Evolutionary conservation across 1,284 basidiomycete genomes (phyloP).

Genomic region (Coriolopsis trogii): DNA sequence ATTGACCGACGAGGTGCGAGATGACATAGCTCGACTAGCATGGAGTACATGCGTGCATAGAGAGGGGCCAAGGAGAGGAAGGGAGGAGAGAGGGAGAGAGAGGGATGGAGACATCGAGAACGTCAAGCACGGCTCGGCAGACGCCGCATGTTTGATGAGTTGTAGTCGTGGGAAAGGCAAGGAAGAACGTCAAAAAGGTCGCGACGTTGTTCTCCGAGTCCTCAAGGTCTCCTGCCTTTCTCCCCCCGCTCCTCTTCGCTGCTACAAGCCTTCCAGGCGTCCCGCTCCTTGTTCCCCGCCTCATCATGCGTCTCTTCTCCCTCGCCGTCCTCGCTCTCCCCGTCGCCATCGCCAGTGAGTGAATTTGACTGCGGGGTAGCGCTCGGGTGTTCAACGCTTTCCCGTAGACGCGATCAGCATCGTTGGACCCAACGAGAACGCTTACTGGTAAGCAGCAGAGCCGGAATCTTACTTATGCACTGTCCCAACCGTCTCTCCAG

Average conservation of each 20-base stretch:
- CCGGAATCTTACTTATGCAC: neutral
- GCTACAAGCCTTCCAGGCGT: conserved; percentile 23
- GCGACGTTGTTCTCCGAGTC: conserved; percentile 3
- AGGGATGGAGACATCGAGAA: no score
- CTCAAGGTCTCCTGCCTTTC: conserved; percentile 21
- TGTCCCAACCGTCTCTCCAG: conserved; percentile 22
- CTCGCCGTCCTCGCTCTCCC: conserved; percentile 36
- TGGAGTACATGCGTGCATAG: no score
- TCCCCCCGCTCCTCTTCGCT: conserved; percentile 11
- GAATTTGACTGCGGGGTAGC: neutral
- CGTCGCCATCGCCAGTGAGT: conserved; percentile 36
- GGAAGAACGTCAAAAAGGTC: no score
- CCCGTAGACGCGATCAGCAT: conserved; percentile 35
- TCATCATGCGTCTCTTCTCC: conserved; percentile 28
- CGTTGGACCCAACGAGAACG: conserved; percentile 32
- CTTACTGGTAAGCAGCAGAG: conserved; percentile 35
- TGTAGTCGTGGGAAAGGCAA: no score
- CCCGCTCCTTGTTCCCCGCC: conserved; percentile 11
- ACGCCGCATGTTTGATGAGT: no score
- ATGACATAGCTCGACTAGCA: no score
- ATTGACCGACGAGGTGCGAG: no score
- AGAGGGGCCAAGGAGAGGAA: no score
- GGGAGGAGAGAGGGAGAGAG: no score
- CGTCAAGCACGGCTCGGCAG: no score
- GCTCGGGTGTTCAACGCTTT: neutral